phyloP scores from a whole-genome alignment of 179 eudicot genomes.

The Dionaea muscipula region DNA sequence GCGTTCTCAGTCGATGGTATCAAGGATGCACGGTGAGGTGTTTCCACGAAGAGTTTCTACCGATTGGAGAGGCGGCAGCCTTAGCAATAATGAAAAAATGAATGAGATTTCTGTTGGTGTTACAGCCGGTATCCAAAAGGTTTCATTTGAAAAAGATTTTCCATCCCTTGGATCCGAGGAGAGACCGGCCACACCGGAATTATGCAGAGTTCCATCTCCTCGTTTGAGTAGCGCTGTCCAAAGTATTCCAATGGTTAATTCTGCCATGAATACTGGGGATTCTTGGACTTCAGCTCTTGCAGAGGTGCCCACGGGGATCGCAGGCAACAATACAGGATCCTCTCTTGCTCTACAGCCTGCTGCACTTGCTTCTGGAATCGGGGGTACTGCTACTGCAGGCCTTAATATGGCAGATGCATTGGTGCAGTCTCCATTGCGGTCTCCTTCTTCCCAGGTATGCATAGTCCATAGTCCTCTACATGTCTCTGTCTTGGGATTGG shows the following conservation, averaged over 20 bases:
- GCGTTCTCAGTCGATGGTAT: conserved; percentile 57
- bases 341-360: conserved; percentile 22
- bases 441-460: conserved; percentile 46
- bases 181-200: conserved; percentile 34
- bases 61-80: conserved; percentile 25
- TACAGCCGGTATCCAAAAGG: conserved; percentile 26
- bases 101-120: conserved; percentile 21
- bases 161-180: conserved; percentile 63
- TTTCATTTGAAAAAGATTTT: conserved; percentile 55
- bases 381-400: conserved; percentile 20
- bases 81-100: conserved; percentile 20
- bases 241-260: conserved; percentile 35
- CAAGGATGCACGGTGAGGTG: conserved; percentile 39
- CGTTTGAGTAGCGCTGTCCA: conserved; percentile 46
- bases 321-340: conserved; percentile 19
- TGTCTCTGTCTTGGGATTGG: neutral
- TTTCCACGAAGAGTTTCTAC: conserved; percentile 25
- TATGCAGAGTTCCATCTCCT: conserved; percentile 53
- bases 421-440: conserved; percentile 48
- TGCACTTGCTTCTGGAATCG: conserved; percentile 19
- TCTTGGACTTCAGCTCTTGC: conserved; percentile 81
- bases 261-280: conserved; percentile 38
- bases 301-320: conserved; percentile 47
- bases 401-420: conserved; percentile 84
- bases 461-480: neutral